These are phyloP conservation scores for Noccaea caerulescens DNA, from an alignment of 345 rosid species.

Conservation along the genomic window DNA sequence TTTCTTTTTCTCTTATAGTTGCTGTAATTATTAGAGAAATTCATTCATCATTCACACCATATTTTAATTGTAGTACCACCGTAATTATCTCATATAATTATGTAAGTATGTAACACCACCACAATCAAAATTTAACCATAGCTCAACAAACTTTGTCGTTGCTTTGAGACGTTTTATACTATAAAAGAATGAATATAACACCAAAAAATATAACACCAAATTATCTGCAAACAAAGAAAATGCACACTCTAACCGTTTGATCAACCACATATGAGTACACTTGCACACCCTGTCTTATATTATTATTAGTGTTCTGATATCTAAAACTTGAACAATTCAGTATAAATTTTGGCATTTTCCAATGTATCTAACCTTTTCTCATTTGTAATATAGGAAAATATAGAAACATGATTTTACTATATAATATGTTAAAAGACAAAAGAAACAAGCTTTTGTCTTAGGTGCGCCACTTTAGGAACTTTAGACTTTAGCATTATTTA, in stretches of 20 bases:
- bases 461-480: slow-evolving; percentile 20
- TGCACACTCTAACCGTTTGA: no score
- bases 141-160: background rate
- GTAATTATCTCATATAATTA: background rate
- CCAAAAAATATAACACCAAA: no score
- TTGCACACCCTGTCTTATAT: no score
- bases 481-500: slow-evolving; percentile 30
- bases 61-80: background rate
- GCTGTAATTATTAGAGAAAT: background rate
- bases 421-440: background rate
- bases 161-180: background rate
- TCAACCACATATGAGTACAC: no score
- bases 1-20: background rate
- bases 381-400: background rate
- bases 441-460: slow-evolving; percentile 39
- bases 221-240: no score
- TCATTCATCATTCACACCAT: background rate
- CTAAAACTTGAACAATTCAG: no score
- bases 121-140: background rate
- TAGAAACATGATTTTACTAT: background rate
- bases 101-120: background rate
- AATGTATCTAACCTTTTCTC: background rate
- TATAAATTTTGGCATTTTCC: background rate
- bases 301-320: no score
- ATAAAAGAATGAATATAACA: no score